Conservation (phyloP, 345 rosid genomes). For the Nasturtium officinale region DNA sequence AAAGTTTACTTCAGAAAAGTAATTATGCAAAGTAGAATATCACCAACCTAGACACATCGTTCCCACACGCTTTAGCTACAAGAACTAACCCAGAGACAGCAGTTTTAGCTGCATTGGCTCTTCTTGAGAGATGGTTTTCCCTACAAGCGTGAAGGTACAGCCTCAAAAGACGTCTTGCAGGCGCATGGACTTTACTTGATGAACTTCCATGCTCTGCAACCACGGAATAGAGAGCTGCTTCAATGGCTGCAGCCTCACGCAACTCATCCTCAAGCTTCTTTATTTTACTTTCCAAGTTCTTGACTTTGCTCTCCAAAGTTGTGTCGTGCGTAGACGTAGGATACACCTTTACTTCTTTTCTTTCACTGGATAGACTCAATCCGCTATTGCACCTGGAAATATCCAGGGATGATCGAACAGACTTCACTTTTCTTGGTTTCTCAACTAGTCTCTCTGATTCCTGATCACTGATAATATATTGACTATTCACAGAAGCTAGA, state of each 20-base stretch:
- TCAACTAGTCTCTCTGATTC: conserved; percentile 45
- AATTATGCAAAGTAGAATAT: neutral
- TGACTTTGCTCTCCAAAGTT: conserved; percentile 62
- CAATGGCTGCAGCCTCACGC: conserved; percentile 85
- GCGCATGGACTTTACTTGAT: conserved; percentile 88
- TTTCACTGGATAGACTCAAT: conserved; percentile 43
- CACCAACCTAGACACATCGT: conserved; percentile 85
- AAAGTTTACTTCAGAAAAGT: conserved; percentile 9
- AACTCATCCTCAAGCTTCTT: conserved; percentile 85
- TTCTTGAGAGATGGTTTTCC: conserved; percentile 55
- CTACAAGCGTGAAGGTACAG: conserved; percentile 72
- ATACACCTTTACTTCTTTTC: conserved; percentile 56
- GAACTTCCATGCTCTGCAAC: conserved; percentile 94
- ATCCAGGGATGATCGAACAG: conserved; percentile 76
- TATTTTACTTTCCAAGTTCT: conserved; percentile 65
- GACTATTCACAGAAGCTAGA: conserved; percentile 34
- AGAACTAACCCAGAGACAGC: conserved; percentile 76
- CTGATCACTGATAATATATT: conserved; percentile 34
- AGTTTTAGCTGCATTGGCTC: conserved; percentile 81
- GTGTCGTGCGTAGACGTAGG: conserved; percentile 50
- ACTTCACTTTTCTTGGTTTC: conserved; percentile 65
- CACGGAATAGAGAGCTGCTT: conserved; percentile 87
- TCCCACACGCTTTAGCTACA: conserved; percentile 93
- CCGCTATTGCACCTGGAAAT: conserved; percentile 47
- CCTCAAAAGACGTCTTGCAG: conserved; percentile 91